Conservation (phyloP, 495 filamentous ascomycete genomes). For the Trypethelium eluteriae region DNA sequence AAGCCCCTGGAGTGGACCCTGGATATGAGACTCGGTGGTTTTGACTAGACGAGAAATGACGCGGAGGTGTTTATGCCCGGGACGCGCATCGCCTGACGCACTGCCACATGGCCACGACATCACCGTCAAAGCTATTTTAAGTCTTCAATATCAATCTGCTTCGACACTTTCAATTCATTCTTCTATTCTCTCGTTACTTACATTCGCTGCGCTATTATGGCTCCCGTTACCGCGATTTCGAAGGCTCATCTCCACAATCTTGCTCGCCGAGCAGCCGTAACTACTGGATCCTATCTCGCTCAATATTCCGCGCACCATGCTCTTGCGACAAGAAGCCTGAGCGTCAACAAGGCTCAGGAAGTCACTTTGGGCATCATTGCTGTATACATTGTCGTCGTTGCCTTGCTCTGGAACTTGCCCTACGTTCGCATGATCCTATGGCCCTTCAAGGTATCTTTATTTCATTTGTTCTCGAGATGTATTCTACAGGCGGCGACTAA, state of each 20-base stretch:
- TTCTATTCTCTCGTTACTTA: neutral
- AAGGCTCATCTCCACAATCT: slow-evolving; percentile 9
- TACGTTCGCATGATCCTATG: slow-evolving; percentile 65
- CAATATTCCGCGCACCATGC: slow-evolving; percentile 11
- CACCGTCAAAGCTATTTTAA: neutral
- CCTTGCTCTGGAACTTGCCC: slow-evolving; percentile 69
- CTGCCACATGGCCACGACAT: slow-evolving; percentile 8
- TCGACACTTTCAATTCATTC: neutral
- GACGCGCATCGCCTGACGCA: slow-evolving; percentile 7
- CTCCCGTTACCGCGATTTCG: neutral
- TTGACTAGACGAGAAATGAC: neutral
- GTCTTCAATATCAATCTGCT: neutral
- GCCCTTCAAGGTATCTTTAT: slow-evolving; percentile 65
- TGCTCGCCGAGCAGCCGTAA: slow-evolving; percentile 21
- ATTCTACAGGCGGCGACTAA: slow-evolving; percentile 9
- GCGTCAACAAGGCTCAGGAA: slow-evolving; percentile 62
- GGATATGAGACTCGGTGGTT: neutral
- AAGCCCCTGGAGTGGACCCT: too few species aligned
- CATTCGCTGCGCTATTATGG: neutral
- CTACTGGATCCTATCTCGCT: slow-evolving; percentile 17
- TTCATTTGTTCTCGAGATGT: neutral
- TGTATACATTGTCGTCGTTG: slow-evolving; percentile 66
- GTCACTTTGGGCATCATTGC: slow-evolving; percentile 63
- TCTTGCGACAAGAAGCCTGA: slow-evolving; percentile 44
- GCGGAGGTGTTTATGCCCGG: slow-evolving; percentile 7